Evolutionary conservation across 1,139 yeast species (phyloP).

Genomic region (Taphrina confusa): DNA sequence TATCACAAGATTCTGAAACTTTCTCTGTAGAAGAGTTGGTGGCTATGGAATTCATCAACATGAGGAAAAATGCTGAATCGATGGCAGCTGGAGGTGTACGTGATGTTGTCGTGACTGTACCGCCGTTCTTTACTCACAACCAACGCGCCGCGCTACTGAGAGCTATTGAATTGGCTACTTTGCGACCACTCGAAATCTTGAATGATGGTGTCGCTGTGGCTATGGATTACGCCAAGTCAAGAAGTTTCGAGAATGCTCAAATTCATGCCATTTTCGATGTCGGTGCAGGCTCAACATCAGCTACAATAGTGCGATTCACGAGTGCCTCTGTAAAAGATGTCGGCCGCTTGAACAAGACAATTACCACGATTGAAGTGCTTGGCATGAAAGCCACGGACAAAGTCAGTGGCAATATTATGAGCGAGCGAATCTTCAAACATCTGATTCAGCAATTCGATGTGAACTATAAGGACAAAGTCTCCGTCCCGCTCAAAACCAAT

Average conservation of each 20-base stretch:
- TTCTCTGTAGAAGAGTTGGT: slow-evolving; percentile 74
- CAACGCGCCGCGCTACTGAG: slow-evolving; percentile 74
- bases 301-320: slow-evolving; percentile 70
- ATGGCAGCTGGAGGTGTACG: slow-evolving; percentile 54
- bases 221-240: slow-evolving; percentile 62
- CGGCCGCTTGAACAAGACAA: slow-evolving; percentile 39
- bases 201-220: slow-evolving; percentile 91
- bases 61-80: slow-evolving; percentile 62
- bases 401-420: slow-evolving; percentile 75
- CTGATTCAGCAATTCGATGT: slow-evolving; percentile 58
- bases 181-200: slow-evolving; percentile 65
- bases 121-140: slow-evolving; percentile 65
- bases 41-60: slow-evolving; percentile 77
- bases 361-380: slow-evolving; percentile 51
- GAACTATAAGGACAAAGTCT: slow-evolving; percentile 42
- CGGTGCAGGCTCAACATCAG: slow-evolving; percentile 91
- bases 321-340: slow-evolving; percentile 50
- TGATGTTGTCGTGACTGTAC: slow-evolving; percentile 75
- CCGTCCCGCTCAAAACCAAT: slow-evolving; percentile 44
- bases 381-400: slow-evolving; percentile 67
- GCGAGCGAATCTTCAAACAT: slow-evolving; percentile 63
- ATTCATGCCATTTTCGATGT: slow-evolving; percentile 79
- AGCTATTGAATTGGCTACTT: slow-evolving; percentile 70
- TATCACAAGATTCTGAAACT: slow-evolving; percentile 54
- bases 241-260: slow-evolving; percentile 53